Evolutionary conservation across 2,329 filamentous ascomycete species (phyloP).

Genomic region (Neofusicoccum kwambonambiense): DNA sequence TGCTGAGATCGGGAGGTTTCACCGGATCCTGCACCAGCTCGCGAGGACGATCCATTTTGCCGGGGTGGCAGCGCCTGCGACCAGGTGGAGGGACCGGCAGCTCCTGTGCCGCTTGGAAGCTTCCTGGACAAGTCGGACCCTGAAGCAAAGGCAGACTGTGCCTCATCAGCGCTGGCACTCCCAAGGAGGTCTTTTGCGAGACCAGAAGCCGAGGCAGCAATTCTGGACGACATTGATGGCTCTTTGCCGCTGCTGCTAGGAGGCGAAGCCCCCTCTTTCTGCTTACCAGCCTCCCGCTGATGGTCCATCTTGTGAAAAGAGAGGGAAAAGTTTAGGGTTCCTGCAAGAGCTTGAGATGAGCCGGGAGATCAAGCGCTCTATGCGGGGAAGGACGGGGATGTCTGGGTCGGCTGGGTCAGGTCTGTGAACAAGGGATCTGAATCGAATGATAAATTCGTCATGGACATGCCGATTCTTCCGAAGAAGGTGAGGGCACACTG

Average conservation of each 20-base stretch:
- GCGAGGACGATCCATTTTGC: slow-evolving; percentile 13
- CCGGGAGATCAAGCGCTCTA: background rate
- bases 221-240: slow-evolving; percentile 21
- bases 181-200: slow-evolving; percentile 20
- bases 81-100: slow-evolving; percentile 15
- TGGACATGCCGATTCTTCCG: background rate
- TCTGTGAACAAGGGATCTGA: background rate
- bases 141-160: slow-evolving; percentile 8
- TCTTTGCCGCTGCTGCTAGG: slow-evolving; percentile 18
- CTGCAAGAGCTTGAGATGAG: background rate
- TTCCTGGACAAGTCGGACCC: slow-evolving; percentile 19
- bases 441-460: background rate
- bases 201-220: slow-evolving; percentile 21
- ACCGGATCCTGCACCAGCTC: background rate
- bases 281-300: background rate
- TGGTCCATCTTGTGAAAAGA: background rate
- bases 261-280: background rate
- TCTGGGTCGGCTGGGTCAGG: background rate
- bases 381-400: slow-evolving; percentile 17
- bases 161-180: slow-evolving; percentile 18
- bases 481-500: background rate
- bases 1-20: background rate
- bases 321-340: background rate
- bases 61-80: slow-evolving; percentile 18
- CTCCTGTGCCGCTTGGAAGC: slow-evolving; percentile 10